phyloP scores from a whole-genome alignment of 495 filamentous ascomycete species.

The Aspergillus saccharolyticus region DNA sequence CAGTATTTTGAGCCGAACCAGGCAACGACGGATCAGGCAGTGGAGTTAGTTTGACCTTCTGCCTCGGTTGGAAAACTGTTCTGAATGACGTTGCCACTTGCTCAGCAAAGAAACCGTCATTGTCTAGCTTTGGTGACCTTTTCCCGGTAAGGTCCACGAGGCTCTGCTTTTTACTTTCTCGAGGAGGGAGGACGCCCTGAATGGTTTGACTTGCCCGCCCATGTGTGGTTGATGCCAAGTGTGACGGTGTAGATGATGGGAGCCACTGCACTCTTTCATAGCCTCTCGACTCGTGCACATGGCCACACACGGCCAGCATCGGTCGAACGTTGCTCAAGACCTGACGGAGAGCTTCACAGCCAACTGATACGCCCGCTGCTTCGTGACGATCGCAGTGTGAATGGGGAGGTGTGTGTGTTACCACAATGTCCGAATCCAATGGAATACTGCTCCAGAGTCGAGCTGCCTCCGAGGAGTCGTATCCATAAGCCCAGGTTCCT shows the following conservation, averaged over 20 bases:
- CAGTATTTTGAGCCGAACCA: not conserved
- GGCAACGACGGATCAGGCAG: not conserved
- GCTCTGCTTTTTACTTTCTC: slow-evolving; percentile 53
- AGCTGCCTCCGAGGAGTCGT: slow-evolving; percentile 44
- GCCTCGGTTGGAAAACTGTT: slow-evolving; percentile 4
- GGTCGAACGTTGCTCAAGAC: slow-evolving; percentile 38
- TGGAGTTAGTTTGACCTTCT: slow-evolving; percentile 7
- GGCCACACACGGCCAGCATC: slow-evolving; percentile 43
- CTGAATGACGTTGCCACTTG: not conserved
- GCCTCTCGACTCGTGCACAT: slow-evolving; percentile 48
- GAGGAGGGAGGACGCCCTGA: slow-evolving; percentile 22
- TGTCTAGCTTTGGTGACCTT: slow-evolving; percentile 37
- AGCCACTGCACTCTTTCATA: slow-evolving; percentile 40
- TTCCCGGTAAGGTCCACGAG: slow-evolving; percentile 53
- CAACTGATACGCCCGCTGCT: slow-evolving; percentile 24
- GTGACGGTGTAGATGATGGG: slow-evolving; percentile 3
- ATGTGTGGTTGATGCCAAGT: not conserved
- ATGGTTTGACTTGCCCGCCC: slow-evolving; percentile 4
- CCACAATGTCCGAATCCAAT: slow-evolving; percentile 39
- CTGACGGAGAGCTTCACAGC: slow-evolving; percentile 38
- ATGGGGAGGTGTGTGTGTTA: slow-evolving; percentile 48
- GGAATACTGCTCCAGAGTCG: slow-evolving; percentile 47
- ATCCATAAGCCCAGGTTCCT: slow-evolving; percentile 71
- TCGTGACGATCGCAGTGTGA: slow-evolving; percentile 38
- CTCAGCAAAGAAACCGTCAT: slow-evolving; percentile 25